A percentile compares a stretch with the other conserved stretches of the same genome.
phyloP scores from a whole-genome alignment of 2,329 filamentous ascomycete genomes.

The Fusarium hainanense region DNA sequence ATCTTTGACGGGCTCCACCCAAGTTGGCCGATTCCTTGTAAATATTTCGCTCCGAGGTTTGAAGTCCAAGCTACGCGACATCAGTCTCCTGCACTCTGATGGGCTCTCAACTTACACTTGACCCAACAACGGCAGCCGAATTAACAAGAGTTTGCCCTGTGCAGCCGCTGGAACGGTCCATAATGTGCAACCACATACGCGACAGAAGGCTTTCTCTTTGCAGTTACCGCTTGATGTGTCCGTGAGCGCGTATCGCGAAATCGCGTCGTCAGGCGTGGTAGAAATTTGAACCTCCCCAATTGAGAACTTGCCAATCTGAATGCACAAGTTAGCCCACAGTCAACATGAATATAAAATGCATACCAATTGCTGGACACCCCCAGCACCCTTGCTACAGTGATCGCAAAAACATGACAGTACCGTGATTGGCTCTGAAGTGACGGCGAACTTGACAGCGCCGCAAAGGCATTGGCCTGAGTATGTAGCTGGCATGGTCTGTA shows the following conservation, averaged over 20 bases:
- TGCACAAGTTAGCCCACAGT: neutral
- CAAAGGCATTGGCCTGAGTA: constrained; percentile 40
- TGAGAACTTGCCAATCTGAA: constrained; percentile 46
- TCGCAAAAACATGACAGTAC: constrained; percentile 39
- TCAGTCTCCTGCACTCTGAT: neutral
- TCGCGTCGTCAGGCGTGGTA: neutral
- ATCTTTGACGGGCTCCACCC: constrained; percentile 35
- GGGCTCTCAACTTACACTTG: constrained; percentile 36
- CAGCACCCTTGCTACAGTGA: constrained; percentile 38
- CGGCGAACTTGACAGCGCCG: constrained; percentile 13
- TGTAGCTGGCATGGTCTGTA: constrained; percentile 14
- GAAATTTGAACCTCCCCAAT: constrained; percentile 25
- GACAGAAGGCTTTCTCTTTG: constrained; percentile 46
- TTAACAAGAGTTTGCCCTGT: constrained; percentile 38
- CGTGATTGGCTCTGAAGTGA: constrained; percentile 28
- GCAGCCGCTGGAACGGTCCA: constrained; percentile 46
- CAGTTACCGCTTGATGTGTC: constrained; percentile 43
- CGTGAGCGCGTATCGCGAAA: constrained; percentile 31
- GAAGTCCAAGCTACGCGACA: constrained; percentile 20
- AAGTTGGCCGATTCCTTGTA: constrained; percentile 43
- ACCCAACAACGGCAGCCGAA: constrained; percentile 42
- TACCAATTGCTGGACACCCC: constrained; percentile 37
- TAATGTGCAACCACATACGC: constrained; percentile 42
- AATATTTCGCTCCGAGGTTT: constrained; percentile 47
- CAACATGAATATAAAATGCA: accelerated